Base-by-base conservation (phyloP, 2,329 filamentous ascomycete genomes). In the Nannizziopsis barbatae region DNA sequence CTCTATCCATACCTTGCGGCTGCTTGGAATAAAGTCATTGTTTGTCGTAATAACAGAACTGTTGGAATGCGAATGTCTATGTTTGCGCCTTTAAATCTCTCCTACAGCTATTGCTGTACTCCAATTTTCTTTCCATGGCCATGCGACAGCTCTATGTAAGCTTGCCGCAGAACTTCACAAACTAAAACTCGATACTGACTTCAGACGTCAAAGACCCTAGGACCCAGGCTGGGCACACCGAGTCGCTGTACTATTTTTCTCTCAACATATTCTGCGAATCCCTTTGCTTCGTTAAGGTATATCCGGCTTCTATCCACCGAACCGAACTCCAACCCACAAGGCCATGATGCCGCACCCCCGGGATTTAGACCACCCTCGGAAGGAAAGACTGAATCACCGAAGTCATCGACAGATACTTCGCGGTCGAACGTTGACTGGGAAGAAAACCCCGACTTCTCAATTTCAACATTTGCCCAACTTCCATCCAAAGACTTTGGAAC, bases 401-500 rank as follows among this genome's bases (percentile, higher is more conserved):
- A 54, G 15, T 18, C 20, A 8, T 14, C 33, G 11, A 18, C 2
- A 4, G 20, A 5, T 10, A 12, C 15, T 5, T 42, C 32, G 10
- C 33, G n/a, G 15, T 38, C 37, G 7, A 44, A 44, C n/a, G 59
- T 69, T 12, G 79, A 82, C 58, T 90, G 85, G 86, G 85, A 92
- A 59, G 80, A 86, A 49, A 79, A 85, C 55, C 78, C 81, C 11
- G 76, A 86, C 55, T 78, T 81, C 52, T 74, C 79, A 53, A 84
- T 89, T 58, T 79, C 79, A 42, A 76, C 79, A 53, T 90, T 90
- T 69, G 80, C 81, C 27, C 76, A 90, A 60, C 74, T 92, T 17
- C 86, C 86, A 2, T 81, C 84, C 56, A 76, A 77, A 53, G 81
- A 85, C 57, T 96, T 96, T 58, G 92, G 92, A 12, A 82, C 89